Conservation (phyloP, 2,329 filamentous ascomycete species). For the Chaetomiaceae sp. region DNA sequence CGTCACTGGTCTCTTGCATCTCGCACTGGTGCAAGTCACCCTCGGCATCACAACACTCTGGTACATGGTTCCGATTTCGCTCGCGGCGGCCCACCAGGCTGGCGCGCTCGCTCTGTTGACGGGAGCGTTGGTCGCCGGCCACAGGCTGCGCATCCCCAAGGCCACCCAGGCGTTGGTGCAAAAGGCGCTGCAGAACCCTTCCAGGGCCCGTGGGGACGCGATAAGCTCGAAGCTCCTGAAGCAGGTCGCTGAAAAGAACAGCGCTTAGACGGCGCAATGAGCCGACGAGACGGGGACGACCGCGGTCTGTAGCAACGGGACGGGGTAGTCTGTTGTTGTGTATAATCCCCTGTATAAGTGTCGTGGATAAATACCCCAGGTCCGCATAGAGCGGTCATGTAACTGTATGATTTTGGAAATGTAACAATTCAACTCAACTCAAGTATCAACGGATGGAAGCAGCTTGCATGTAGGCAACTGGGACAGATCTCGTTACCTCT, state of each 20-base stretch:
- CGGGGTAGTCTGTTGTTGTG: too few relatives aligned
- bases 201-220: neutral
- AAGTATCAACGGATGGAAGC: too few relatives aligned
- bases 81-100: constrained; percentile 90
- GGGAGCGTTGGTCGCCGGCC: constrained; percentile 73
- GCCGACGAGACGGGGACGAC: too few relatives aligned
- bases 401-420: constrained; percentile 1
- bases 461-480: too few relatives aligned
- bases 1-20: constrained; percentile 73
- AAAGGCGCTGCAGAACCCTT: constrained; percentile 36
- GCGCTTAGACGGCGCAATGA: neutral
- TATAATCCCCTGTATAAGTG: neutral
- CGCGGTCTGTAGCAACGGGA: too few relatives aligned
- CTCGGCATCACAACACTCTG: constrained; percentile 88
- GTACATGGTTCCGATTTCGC: constrained; percentile 83
- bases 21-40: constrained; percentile 74
- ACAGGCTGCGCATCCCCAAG: constrained; percentile 68
- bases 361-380: constrained; percentile 1
- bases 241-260: constrained; percentile 7
- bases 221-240: constrained; percentile 15
- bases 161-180: constrained; percentile 57
- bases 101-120: constrained; percentile 81
- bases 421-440: constrained; percentile 8
- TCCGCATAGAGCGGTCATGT: neutral
- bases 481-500: too few relatives aligned